These are phyloP conservation scores for Suillus subaureus DNA, from an alignment of 768 basidiomycete species.

Conservation along the genomic window DNA sequence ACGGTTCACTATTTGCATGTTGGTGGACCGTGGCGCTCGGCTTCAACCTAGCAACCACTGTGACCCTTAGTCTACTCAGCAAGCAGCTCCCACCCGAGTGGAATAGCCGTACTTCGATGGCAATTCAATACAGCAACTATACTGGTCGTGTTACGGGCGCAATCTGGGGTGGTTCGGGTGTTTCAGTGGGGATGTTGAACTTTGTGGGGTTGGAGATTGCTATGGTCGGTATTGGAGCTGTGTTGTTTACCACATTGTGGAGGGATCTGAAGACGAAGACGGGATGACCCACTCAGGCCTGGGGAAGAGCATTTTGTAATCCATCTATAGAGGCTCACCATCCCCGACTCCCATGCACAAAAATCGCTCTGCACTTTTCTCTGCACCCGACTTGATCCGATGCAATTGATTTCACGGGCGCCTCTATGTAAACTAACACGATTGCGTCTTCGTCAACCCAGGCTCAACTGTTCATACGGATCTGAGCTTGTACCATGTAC, in stretches of 20 bases:
- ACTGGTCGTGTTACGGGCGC: slow-evolving; percentile 66
- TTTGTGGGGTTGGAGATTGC: slow-evolving; percentile 64
- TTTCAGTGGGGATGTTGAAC: slow-evolving; percentile 54
- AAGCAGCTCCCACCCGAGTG: slow-evolving; percentile 69
- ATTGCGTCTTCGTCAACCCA: too few relatives aligned
- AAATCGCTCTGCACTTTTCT: too few relatives aligned
- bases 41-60: slow-evolving; percentile 71
- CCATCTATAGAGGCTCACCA: too few relatives aligned
- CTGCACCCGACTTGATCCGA: too few relatives aligned
- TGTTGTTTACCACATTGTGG: slow-evolving; percentile 62
- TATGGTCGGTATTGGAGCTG: slow-evolving; percentile 57
- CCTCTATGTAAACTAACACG: too few relatives aligned
- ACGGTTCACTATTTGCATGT: slow-evolving; percentile 47
- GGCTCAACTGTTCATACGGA: too few relatives aligned
- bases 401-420: too few relatives aligned
- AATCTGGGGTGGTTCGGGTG: slow-evolving; percentile 67
- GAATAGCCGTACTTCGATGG: slow-evolving; percentile 56
- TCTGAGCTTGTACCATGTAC: too few relatives aligned
- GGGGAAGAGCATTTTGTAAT: too few relatives aligned
- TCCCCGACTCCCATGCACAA: too few relatives aligned
- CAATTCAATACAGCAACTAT: slow-evolving; percentile 72
- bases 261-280: slow-evolving; percentile 65
- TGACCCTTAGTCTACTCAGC: slow-evolving; percentile 64
- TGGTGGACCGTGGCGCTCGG: slow-evolving; percentile 63
- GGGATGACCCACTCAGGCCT: slow-evolving; percentile 39